Evolutionary conservation across 2,329 filamentous ascomycete species (phyloP), one percentile per base, ranked within the genome.

Genomic region (Pseudopithomyces maydicus): DNA sequence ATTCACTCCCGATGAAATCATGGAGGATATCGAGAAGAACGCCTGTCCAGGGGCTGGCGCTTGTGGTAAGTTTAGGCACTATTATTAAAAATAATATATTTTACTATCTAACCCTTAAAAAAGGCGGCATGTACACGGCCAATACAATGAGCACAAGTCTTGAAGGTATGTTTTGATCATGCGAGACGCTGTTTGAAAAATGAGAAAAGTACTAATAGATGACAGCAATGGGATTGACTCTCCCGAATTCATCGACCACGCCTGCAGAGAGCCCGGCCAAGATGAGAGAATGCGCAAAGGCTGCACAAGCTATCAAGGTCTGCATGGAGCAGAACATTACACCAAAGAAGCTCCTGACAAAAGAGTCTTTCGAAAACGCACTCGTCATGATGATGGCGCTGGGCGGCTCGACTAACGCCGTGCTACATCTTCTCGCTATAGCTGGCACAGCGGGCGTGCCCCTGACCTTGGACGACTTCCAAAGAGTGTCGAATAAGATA

Each of bases 51-150:
- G 87, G 8, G 85, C 87, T 1, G 92, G 92, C 29, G 92, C 91
- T 1, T 96, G 92, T 62, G 91, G 91, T 45, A n/a, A n/a, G n/a
- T n/a, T n/a, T n/a, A n/a, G n/a, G n/a, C n/a, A n/a, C n/a, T n/a
- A n/a, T n/a, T n/a, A n/a, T n/a, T n/a, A n/a, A n/a, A n/a, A n/a
- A n/a, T n/a, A n/a, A n/a, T n/a, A n/a, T n/a, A n/a, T n/a, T n/a
- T n/a, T n/a, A n/a, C n/a, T n/a, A n/a, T n/a, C n/a, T n/a, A n/a
- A n/a, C n/a, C n/a, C n/a, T n/a, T n/a, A n/a, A n/a, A n/a, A n/a
- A n/a, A n/a, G n/a, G n/a, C n/a, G 92, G 93, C 17, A 96, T 96
- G 92, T 97, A 92, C 79, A 97, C 92, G 0, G 92, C 92, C 62
- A 96, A 96, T 78, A 96, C 92, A 22, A 94, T 97, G 91, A 90